These are phyloP conservation scores for Aspergillus uvarum DNA, from an alignment of 2,329 filamentous ascomycete genomes.

Conservation along the genomic window DNA sequence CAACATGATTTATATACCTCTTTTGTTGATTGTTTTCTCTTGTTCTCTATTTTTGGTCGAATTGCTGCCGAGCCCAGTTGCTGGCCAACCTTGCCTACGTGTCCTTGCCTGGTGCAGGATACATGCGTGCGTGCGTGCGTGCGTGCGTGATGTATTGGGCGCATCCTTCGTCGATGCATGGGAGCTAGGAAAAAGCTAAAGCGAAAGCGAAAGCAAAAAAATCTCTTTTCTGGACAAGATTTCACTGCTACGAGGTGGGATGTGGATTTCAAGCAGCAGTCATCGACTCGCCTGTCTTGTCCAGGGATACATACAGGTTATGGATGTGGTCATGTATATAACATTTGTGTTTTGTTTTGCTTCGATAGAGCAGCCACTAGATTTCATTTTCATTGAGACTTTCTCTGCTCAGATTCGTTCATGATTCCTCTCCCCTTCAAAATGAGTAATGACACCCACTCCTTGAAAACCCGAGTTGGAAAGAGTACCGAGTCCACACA, in stretches of 20 bases:
- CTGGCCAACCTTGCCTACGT: slow-evolving; percentile 4
- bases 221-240: neutral
- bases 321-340: neutral
- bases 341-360: neutral
- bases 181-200: neutral
- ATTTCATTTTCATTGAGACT: neutral
- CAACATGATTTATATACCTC: slow-evolving; percentile 5
- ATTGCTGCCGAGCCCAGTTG: slow-evolving; percentile 2
- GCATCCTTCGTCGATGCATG: neutral
- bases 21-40: neutral
- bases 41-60: neutral
- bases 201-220: neutral
- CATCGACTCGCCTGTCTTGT: neutral
- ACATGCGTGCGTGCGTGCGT: too few species aligned
- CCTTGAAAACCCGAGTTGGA: too few species aligned
- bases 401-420: too few species aligned
- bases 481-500: too few species aligned
- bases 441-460: too few species aligned
- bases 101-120: neutral
- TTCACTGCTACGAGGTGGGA: neutral
- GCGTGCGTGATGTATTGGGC: neutral
- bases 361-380: neutral
- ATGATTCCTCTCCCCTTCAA: too few species aligned
- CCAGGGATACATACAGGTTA: neutral
- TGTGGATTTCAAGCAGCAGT: neutral